Base-by-base conservation (phyloP, 352 stramenopile species). In the Globisporangium polare region DNA sequence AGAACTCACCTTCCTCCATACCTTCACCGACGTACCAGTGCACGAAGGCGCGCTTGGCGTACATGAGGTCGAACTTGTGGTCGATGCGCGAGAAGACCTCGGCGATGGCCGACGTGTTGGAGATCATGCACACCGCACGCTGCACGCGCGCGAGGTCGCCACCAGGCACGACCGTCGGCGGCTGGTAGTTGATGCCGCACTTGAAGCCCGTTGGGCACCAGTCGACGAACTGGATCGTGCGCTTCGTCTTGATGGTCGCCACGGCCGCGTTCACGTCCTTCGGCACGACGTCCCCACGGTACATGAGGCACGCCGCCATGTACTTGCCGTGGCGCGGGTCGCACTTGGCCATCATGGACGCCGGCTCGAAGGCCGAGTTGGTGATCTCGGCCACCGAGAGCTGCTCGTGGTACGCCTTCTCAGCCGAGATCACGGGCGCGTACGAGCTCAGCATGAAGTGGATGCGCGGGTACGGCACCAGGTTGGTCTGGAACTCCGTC, bases 21-120 rank as follows among this genome's bases (percentile, higher is more conserved):
- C 97, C 97, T 74, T 99, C 97, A 72, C 97, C 97, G 31, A 99
- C 97, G 68, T 99, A 98, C 97, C 97, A 99, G 86, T 99, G 97
- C 62, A 99, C 96, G 71, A 99, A 99, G 53, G 97, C 97, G 82
- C 97, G 95, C 87, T 99, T 99, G 65, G 95, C 95, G 80, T 99
- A 99, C 97, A 99, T 99, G 53, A 99, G 81, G 74, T 99, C 97
- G 77, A 99, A 99, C 90, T 99, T 99, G 90, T 99, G 95, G 67
- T 99, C 96, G 70, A 99, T 98, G 63, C 97, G 92, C 9, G 83
- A 97, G 62, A 99, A 97, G 29, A 98, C 97, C 75, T 99, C 97
- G 50, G 95, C 96, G 72, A 99, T 99, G 59, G 97, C 97, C 35
- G 95, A 99, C 53, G 95, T 99, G 89, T 99, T 99, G 57, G 95